Evolutionary conservation across 2,329 filamentous ascomycete species (phyloP).

Genomic region (Fusarium tjaetaba): DNA sequence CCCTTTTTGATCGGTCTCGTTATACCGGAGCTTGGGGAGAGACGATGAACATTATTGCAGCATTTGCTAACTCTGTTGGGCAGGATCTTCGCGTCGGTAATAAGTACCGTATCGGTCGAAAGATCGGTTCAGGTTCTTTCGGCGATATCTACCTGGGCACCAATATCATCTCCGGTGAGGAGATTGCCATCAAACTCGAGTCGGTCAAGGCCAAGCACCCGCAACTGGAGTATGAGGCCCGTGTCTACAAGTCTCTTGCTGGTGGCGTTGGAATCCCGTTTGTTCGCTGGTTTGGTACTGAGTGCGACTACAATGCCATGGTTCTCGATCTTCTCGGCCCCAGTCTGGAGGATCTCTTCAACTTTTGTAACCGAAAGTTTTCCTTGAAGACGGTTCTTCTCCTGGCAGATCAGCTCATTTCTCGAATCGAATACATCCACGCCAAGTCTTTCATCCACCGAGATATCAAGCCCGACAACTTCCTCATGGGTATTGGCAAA

Average conservation of each 20-base stretch:
- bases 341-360: slow-evolving; percentile 97
- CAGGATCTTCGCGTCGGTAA: slow-evolving; percentile 99
- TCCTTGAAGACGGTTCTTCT: slow-evolving; percentile 98
- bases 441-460: slow-evolving; percentile 99
- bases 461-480: slow-evolving; percentile 99
- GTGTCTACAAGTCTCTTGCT: slow-evolving; percentile 89
- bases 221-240: slow-evolving; percentile 97
- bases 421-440: slow-evolving; percentile 99
- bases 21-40: background rate
- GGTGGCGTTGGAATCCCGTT: slow-evolving; percentile 98
- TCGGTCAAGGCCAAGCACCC: slow-evolving; percentile 99
- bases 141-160: slow-evolving; percentile 99
- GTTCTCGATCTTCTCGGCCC: slow-evolving; percentile 96
- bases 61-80: slow-evolving; percentile 28
- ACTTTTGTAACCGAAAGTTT: slow-evolving; percentile 99
- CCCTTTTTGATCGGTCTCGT: background rate
- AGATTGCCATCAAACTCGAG: slow-evolving; percentile 99
- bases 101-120: slow-evolving; percentile 99
- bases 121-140: slow-evolving; percentile 97
- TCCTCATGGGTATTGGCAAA: slow-evolving; percentile 99
- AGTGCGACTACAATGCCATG: slow-evolving; percentile 99
- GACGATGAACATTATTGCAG: background rate
- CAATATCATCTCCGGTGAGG: slow-evolving; percentile 99
- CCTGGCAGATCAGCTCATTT: slow-evolving; percentile 97
- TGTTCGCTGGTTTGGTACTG: slow-evolving; percentile 98